These are phyloP conservation scores for Helicocarpus griseus DNA, from an alignment of 2,329 filamentous ascomycete species.

Conservation along the genomic window DNA sequence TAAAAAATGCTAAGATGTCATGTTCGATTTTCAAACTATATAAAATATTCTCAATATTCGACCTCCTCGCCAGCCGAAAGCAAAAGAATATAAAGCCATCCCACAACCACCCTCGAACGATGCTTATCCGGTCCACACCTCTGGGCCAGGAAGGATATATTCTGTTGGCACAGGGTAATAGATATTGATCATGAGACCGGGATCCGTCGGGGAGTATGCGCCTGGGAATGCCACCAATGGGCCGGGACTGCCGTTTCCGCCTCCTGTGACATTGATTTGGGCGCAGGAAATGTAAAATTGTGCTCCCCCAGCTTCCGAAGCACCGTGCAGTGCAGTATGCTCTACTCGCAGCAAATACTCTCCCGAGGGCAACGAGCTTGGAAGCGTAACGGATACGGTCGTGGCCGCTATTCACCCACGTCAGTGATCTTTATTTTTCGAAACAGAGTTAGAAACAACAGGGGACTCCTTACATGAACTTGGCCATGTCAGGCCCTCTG, in stretches of 20 bases:
- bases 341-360: conserved; percentile 7
- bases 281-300: conserved; percentile 12
- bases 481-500: conserved; percentile 32
- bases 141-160: conserved; percentile 12
- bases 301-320: conserved; percentile 4
- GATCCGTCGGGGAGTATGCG: conserved; percentile 14
- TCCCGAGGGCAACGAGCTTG: conserved; percentile 2
- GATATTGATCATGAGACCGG: conserved; percentile 14
- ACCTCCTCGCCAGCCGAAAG: too few relatives aligned
- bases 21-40: too few relatives aligned
- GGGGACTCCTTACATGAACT: conserved; percentile 24
- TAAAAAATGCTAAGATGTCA: too few relatives aligned
- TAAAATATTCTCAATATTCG: too few relatives aligned
- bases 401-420: not conserved
- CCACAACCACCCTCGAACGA: not conserved
- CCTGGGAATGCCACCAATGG: conserved; percentile 13
- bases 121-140: conserved; percentile 8
- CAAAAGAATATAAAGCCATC: too few relatives aligned
- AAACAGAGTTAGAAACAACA: not conserved
- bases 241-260: conserved; percentile 11
- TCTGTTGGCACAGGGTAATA: conserved; percentile 10
- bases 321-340: conserved; percentile 7
- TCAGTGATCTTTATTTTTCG: not conserved
- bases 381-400: conserved; percentile 1
- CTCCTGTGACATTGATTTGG: conserved; percentile 13